These are phyloP conservation scores for Euphrasia confusa DNA, from an alignment of 257 asterid genomes.

Conservation along the genomic window DNA sequence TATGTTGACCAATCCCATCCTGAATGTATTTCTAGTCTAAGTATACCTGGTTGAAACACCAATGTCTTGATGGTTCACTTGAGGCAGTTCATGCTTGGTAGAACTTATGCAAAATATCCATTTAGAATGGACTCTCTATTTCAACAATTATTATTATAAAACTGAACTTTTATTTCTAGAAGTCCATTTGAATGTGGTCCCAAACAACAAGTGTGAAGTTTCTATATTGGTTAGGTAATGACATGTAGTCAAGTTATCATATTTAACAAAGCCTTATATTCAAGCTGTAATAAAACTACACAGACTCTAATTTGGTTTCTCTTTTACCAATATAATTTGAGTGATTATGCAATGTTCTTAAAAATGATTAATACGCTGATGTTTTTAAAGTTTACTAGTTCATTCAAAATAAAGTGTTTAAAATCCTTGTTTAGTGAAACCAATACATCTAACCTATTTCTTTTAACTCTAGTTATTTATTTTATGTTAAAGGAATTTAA, in stretches of 20 bases:
- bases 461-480: background rate
- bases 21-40: background rate
- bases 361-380: too few species aligned
- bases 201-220: too few species aligned
- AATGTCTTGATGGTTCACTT: too few species aligned
- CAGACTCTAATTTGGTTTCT: background rate
- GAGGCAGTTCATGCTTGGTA: too few species aligned
- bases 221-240: background rate
- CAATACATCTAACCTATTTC: background rate
- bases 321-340: background rate
- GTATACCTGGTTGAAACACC: too few species aligned
- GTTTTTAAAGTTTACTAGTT: background rate
- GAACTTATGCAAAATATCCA: too few species aligned
- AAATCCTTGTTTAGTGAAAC: background rate
- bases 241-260: background rate
- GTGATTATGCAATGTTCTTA: background rate
- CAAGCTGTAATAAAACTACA: background rate
- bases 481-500: background rate
- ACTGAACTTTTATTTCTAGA: too few species aligned
- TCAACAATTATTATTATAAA: too few species aligned
- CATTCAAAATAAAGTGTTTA: background rate
- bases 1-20: conserved; percentile 5
- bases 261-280: background rate
- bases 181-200: too few species aligned
- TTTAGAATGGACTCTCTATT: too few species aligned